Evolutionary conservation across 768 basidiomycete species (phyloP).

Genomic region (Tricholoma matsutake): DNA sequence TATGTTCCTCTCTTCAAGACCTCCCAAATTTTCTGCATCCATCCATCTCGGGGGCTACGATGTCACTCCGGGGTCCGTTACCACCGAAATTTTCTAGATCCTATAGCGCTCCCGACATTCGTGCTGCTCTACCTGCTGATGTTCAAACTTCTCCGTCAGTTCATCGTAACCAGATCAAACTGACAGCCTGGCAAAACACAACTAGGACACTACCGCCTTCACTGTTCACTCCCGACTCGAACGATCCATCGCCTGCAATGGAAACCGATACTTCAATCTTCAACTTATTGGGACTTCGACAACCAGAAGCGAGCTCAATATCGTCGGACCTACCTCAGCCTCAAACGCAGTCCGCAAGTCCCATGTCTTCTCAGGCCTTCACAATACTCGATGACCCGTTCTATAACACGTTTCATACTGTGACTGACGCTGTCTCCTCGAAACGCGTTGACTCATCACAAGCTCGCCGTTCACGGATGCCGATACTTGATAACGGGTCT

Average conservation of each 20-base stretch:
- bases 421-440: neutral
- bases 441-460: neutral
- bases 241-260: neutral
- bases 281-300: neutral
- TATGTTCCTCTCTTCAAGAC: neutral
- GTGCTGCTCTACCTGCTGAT: constrained; percentile 8
- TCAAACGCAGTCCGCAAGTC: constrained; percentile 8
- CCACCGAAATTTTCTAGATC: constrained; percentile 12
- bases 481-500: neutral
- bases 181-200: neutral
- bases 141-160: constrained; percentile 1
- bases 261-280: constrained; percentile 6
- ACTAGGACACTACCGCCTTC: constrained; percentile 6
- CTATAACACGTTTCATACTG: constrained; percentile 12
- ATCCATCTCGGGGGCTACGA: neutral
- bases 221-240: neutral
- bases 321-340: neutral
- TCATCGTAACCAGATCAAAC: constrained; percentile 7
- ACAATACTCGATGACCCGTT: constrained; percentile 6
- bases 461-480: neutral
- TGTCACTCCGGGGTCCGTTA: neutral
- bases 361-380: constrained; percentile 12
- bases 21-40: neutral
- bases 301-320: neutral
- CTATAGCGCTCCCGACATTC: constrained; percentile 10